Percentiles rank a stretch among this genome's conserved stretches.
These are phyloP conservation scores for Thermomucor indicae-seudaticae DNA, from an alignment of 371 early-diverging fungal genomes.

Conservation along the genomic window DNA sequence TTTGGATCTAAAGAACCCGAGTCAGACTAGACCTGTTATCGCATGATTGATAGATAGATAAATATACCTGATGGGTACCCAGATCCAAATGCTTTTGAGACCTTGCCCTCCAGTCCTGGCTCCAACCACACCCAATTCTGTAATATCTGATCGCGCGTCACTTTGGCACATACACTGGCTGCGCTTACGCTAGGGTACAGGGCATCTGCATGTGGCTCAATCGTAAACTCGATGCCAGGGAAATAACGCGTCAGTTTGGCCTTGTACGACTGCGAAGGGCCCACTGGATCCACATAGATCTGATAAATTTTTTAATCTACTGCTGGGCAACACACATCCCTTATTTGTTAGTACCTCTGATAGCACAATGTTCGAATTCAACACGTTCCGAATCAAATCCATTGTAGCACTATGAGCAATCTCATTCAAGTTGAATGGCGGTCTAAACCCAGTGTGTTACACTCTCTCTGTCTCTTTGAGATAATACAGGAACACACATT, in stretches of 20 bases:
- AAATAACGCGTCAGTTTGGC: conserved; percentile 69
- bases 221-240: conserved; percentile 73
- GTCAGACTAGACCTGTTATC: not conserved
- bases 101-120: conserved; percentile 25
- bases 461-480: not conserved
- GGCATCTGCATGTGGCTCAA: conserved; percentile 97
- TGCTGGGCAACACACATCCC: too few species aligned
- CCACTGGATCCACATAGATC: conserved; percentile 98
- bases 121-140: conserved; percentile 84
- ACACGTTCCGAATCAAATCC: conserved; percentile 62
- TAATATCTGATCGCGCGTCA: conserved; percentile 87
- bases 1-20: conserved; percentile 72
- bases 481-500: not conserved
- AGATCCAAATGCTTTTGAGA: conserved; percentile 79
- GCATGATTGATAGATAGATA: not conserved
- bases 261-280: conserved; percentile 85
- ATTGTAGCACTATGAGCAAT: conserved; percentile 95
- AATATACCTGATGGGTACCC: conserved; percentile 90
- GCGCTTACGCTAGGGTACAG: conserved; percentile 97
- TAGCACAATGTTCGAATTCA: conserved; percentile 67
- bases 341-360: too few species aligned
- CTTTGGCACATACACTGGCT: conserved; percentile 99
- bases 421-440: conserved; percentile 92
- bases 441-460: conserved; percentile 30
- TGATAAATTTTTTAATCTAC: too few species aligned